phyloP scores from a whole-genome alignment of 805 yeast genomes.

The Nakazawaea ernobii region DNA sequence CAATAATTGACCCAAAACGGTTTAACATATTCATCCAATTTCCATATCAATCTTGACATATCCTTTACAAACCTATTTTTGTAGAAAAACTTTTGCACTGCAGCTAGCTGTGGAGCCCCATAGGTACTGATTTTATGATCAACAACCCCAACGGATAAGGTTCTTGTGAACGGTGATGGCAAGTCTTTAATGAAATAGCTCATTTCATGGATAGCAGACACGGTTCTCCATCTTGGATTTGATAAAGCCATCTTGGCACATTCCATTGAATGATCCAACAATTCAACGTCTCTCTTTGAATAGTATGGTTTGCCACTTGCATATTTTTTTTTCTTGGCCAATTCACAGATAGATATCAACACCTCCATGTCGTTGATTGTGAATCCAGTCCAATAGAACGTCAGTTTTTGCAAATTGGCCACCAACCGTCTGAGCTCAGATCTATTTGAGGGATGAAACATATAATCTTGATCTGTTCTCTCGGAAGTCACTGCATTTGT shows the following conservation, averaged over 20 bases:
- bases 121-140: slow-evolving; percentile 33
- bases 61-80: slow-evolving; percentile 41
- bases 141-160: slow-evolving; percentile 39
- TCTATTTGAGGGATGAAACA: slow-evolving; percentile 60
- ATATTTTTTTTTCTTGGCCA: slow-evolving; percentile 30
- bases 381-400: slow-evolving; percentile 76
- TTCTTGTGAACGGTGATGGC: slow-evolving; percentile 32
- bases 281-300: slow-evolving; percentile 28
- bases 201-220: slow-evolving; percentile 62
- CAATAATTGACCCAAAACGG: slow-evolving; percentile 53
- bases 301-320: slow-evolving; percentile 23
- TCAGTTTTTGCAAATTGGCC: slow-evolving; percentile 57
- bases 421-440: slow-evolving; percentile 50
- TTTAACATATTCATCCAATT: slow-evolving; percentile 28
- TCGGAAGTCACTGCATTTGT: slow-evolving; percentile 73
- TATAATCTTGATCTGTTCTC: slow-evolving; percentile 58
- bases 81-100: slow-evolving; percentile 47
- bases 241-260: slow-evolving; percentile 43
- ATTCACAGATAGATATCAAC: slow-evolving; percentile 41
- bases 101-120: slow-evolving; percentile 55
- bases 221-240: slow-evolving; percentile 52
- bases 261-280: slow-evolving; percentile 39
- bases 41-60: slow-evolving; percentile 22
- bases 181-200: slow-evolving; percentile 43
- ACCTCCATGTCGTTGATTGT: slow-evolving; percentile 50